Evolutionary conservation across 108 stramenopile species (phyloP).

Genomic region (Bacterosira constricta): DNA sequence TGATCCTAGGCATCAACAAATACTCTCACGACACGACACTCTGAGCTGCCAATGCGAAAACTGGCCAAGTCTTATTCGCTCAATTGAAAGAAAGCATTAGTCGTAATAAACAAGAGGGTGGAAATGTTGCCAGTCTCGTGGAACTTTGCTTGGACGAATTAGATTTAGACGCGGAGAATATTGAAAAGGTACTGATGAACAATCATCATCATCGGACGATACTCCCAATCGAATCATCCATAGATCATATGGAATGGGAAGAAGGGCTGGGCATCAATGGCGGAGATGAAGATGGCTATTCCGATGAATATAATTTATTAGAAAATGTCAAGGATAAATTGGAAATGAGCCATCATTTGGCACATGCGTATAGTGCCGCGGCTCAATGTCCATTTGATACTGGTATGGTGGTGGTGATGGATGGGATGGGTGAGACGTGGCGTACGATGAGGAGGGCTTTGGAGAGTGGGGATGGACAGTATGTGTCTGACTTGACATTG

Average conservation of each 20-base stretch:
- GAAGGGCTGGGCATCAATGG: conserved; percentile 74
- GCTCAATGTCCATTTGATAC: conserved; percentile 78
- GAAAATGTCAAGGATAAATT: conserved; percentile 30
- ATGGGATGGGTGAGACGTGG: conserved; percentile 93
- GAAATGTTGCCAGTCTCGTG: conserved; percentile 80
- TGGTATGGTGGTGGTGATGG: conserved; percentile 94
- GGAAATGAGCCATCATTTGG: conserved; percentile 95
- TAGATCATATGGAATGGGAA: conserved; percentile 80
- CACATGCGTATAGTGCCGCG: conserved; percentile 93
- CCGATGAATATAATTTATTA: conserved; percentile 75
- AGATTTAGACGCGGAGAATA: conserved; percentile 73
- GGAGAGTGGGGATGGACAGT: conserved; percentile 51
- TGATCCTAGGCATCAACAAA: conserved; percentile 92
- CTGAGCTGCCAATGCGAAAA: conserved; percentile 79
- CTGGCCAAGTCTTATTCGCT: conserved; percentile 86
- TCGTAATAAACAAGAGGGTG: conserved; percentile 90
- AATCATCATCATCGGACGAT: conserved; percentile 94
- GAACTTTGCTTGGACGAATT: conserved; percentile 78
- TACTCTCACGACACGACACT: conserved; percentile 91
- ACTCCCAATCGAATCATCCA: conserved; percentile 65
- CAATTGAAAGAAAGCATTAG: conserved; percentile 89
- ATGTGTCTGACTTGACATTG: conserved; percentile 79
- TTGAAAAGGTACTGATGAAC: conserved; percentile 88
- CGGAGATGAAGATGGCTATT: conserved; percentile 68
- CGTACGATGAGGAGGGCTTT: conserved; percentile 77